Percentiles rank a stretch among this genome's conserved stretches.
Conservation (phyloP, 78 protist species). For the Polysphondylium violaceum region DNA sequence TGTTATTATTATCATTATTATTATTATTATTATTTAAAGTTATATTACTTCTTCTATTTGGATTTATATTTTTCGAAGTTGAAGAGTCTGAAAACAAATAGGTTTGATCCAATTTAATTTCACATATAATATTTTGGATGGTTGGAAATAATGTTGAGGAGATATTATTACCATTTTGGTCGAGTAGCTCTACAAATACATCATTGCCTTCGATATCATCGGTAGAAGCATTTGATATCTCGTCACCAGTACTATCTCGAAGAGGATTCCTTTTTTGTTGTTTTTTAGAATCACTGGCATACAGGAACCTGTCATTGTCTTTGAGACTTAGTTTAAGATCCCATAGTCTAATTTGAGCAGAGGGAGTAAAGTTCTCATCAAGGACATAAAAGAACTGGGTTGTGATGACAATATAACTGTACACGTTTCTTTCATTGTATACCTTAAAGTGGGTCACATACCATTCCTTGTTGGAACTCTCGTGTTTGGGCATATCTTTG, state of each 20-base stretch:
- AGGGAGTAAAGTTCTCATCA: neutral
- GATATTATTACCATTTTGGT: slow-evolving; percentile 4
- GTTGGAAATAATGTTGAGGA: neutral
- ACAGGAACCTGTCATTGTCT: neutral
- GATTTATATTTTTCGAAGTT: neutral
- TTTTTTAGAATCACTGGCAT: neutral
- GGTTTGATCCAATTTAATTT: slow-evolving; percentile 27
- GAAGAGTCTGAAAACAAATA: neutral
- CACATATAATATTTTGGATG: neutral
- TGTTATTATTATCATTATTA: neutral
- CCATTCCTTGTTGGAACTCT: neutral
- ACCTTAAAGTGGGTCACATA: slow-evolving; percentile 9
- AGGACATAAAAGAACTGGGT: neutral
- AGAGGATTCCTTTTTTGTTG: neutral
- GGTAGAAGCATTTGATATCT: neutral
- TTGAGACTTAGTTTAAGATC: neutral
- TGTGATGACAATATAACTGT: neutral
- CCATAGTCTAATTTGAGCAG: slow-evolving; percentile 1
- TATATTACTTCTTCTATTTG: neutral
- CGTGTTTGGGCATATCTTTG: neutral
- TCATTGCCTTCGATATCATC: neutral
- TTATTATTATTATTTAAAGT: neutral
- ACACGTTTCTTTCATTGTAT: neutral
- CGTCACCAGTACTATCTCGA: neutral
- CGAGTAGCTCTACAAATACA: neutral